Evolutionary conservation across 257 asterid genomes (phyloP).

Genomic region (Solanum sitiens): DNA sequence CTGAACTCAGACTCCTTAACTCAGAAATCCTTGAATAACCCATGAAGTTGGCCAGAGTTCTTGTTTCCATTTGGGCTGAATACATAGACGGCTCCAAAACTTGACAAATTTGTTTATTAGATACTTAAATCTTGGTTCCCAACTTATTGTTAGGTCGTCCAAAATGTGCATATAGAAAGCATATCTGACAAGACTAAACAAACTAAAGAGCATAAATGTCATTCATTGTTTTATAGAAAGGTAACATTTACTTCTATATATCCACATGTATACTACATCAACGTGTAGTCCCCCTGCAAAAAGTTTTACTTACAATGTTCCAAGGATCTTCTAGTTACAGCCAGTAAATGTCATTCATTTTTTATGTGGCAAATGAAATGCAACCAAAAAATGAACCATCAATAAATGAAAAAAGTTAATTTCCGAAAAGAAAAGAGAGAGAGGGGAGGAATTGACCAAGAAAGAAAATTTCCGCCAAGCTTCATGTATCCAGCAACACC

Average conservation of each 20-base stretch:
- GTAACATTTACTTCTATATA: neutral
- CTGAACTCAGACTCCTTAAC: neutral
- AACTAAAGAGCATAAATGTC: neutral
- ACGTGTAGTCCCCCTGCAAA: neutral
- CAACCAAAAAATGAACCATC: neutral
- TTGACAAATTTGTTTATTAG: neutral
- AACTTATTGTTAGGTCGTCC: neutral
- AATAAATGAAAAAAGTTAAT: neutral
- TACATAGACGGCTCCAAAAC: neutral
- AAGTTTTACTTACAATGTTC: neutral
- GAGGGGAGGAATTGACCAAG: neutral
- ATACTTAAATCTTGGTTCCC: neutral
- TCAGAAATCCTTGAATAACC: neutral
- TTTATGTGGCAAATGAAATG: neutral
- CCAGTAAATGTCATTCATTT: neutral
- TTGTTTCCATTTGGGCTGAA: neutral
- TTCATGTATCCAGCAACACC: neutral
- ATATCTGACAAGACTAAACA: neutral
- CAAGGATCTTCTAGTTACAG: neutral
- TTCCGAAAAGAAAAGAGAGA: neutral
- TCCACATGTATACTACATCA: neutral
- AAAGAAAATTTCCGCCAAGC: neutral
- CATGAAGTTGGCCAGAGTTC: neutral
- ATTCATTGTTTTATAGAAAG: neutral
- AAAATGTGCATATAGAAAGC: neutral